phyloP scores from a whole-genome alignment of 2,329 filamentous ascomycete species.

The Fusarium continuum region DNA sequence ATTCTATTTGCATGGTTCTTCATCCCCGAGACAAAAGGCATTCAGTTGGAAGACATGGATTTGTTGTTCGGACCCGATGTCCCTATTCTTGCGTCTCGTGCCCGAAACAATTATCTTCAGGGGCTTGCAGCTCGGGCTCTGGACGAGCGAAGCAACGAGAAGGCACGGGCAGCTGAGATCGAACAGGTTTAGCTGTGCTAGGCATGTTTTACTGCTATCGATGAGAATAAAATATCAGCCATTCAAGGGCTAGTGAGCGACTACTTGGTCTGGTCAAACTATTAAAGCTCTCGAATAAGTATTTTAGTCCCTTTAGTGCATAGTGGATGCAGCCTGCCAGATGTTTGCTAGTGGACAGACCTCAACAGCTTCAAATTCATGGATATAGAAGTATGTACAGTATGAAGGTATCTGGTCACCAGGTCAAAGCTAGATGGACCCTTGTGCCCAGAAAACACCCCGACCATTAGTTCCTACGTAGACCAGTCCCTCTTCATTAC shows the following conservation, averaged over 20 bases:
- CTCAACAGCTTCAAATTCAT: too few species aligned
- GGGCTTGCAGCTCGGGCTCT: background rate
- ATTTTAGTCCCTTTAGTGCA: too few species aligned
- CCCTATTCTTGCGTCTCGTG: background rate
- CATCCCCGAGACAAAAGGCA: background rate
- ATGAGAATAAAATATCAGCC: too few species aligned
- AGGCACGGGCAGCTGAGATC: background rate
- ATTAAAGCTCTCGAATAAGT: too few species aligned
- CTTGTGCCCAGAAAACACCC: constrained; percentile 51
- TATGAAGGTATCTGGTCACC: background rate
- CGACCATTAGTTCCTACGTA: constrained; percentile 62
- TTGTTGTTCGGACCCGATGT: background rate
- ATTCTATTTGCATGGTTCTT: background rate
- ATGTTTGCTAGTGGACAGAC: too few species aligned
- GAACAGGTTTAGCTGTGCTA: background rate
- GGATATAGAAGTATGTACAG: background rate
- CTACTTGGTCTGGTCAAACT: too few species aligned
- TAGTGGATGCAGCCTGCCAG: accelerated
- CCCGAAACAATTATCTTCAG: background rate
- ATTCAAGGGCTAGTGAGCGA: too few species aligned
- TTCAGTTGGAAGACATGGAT: background rate
- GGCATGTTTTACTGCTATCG: too few species aligned
- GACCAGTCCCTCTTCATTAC: constrained; percentile 56
- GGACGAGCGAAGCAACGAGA: background rate
- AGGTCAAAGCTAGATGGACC: background rate